phyloP scores from a whole-genome alignment of 2,329 filamentous ascomycete species.

The Metarhizium brunneum region DNA sequence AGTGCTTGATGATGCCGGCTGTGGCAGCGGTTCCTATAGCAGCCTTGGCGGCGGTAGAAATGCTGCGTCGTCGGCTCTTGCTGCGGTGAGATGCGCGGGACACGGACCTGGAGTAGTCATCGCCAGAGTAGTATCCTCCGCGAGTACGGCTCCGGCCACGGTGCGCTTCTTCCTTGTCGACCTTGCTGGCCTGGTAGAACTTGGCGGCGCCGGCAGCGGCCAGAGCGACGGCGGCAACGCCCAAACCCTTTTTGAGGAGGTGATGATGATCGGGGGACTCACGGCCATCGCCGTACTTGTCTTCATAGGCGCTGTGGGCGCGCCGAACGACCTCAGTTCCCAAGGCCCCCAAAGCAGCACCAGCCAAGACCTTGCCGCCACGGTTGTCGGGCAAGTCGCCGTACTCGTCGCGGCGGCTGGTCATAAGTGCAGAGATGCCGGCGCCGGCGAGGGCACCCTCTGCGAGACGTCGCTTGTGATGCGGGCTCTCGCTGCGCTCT shows the following conservation, averaged over 20 bases:
- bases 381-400: slow-evolving; percentile 42
- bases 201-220: slow-evolving; percentile 57
- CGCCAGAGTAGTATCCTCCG: slow-evolving; percentile 28
- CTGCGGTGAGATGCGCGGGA: slow-evolving; percentile 30
- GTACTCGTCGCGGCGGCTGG: slow-evolving; percentile 41
- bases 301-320: slow-evolving; percentile 52
- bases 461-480: slow-evolving; percentile 50
- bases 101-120: slow-evolving; percentile 30
- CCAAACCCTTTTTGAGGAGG: slow-evolving; percentile 51
- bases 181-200: slow-evolving; percentile 51
- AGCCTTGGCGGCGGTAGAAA: slow-evolving; percentile 44
- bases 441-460: slow-evolving; percentile 58
- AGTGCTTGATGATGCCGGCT: slow-evolving; percentile 48
- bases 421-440: slow-evolving; percentile 49
- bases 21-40: slow-evolving; percentile 48
- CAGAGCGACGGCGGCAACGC: slow-evolving; percentile 53
- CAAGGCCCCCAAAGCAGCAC: slow-evolving; percentile 52
- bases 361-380: slow-evolving; percentile 49
- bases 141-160: slow-evolving; percentile 47
- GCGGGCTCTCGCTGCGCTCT: slow-evolving; percentile 40
- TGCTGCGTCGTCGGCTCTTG: slow-evolving; percentile 35
- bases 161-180: slow-evolving; percentile 47
- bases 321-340: slow-evolving; percentile 52
- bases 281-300: slow-evolving; percentile 33
- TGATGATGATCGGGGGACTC: slow-evolving; percentile 33